Evolutionary conservation across 306 rosid species (phyloP).

Genomic region (Oemleria cerasiformis): DNA sequence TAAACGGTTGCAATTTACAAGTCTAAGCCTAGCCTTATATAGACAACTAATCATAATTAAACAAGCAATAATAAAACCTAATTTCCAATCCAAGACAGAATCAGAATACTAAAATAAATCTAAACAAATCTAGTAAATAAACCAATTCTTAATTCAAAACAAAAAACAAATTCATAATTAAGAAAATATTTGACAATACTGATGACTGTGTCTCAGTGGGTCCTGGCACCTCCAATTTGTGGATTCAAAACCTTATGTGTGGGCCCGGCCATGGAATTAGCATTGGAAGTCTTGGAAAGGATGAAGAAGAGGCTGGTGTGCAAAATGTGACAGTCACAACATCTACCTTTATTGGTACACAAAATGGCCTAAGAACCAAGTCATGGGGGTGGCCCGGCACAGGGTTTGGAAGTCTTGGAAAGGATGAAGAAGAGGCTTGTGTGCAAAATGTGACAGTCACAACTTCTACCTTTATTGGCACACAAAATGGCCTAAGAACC

Average conservation of each 20-base stretch:
- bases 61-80: no score
- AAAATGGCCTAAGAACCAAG: slow-evolving; percentile 59
- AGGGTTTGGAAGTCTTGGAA: no score
- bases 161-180: no score
- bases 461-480: slow-evolving; percentile 22
- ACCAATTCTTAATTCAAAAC: no score
- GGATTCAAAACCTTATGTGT: slow-evolving; percentile 51
- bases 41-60: no score
- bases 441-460: slow-evolving; percentile 57
- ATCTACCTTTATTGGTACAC: slow-evolving; percentile 28
- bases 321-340: slow-evolving; percentile 51
- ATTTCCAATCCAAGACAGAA: no score
- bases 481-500: slow-evolving; percentile 56
- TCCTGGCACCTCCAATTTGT: slow-evolving; percentile 48
- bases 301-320: slow-evolving; percentile 45
- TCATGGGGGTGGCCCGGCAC: slow-evolving; percentile 59
- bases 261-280: no score
- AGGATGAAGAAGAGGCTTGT: slow-evolving; percentile 39
- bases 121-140: no score
- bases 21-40: no score
- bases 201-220: slow-evolving; percentile 64
- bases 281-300: slow-evolving; percentile 63
- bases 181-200: no score
- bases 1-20: no score
- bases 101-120: no score